phyloP scores from a whole-genome alignment of 2,329 filamentous ascomycete species.

The Ophiostoma sp. region DNA sequence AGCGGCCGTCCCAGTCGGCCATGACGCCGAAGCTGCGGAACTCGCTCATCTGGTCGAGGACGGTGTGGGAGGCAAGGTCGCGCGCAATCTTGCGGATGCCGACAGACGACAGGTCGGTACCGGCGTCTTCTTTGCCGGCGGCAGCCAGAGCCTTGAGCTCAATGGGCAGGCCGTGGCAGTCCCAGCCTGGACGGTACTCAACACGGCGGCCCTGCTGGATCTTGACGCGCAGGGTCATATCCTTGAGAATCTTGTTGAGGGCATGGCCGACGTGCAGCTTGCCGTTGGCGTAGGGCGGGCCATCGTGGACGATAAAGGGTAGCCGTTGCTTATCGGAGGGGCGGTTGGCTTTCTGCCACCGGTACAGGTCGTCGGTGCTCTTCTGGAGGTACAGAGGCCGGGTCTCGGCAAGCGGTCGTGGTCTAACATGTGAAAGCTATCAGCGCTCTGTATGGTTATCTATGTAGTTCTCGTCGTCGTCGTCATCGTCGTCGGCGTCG shows the following conservation, averaged over 20 bases:
- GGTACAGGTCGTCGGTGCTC: slow-evolving; percentile 83
- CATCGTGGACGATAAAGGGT: slow-evolving; percentile 83
- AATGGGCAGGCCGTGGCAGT: slow-evolving; percentile 95
- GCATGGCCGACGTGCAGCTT: slow-evolving; percentile 88
- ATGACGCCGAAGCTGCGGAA: slow-evolving; percentile 73
- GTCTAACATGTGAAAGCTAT: slow-evolving; percentile 34
- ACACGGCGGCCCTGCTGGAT: slow-evolving; percentile 71
- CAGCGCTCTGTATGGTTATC: too few relatives aligned
- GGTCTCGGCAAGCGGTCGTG: slow-evolving; percentile 46
- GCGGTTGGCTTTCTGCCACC: slow-evolving; percentile 66
- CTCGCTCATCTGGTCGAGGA: slow-evolving; percentile 65
- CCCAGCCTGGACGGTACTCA: slow-evolving; percentile 87
- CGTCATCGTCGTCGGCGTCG: neutral
- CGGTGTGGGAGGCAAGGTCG: slow-evolving; percentile 60
- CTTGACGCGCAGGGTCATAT: slow-evolving; percentile 80
- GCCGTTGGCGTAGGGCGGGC: slow-evolving; percentile 94
- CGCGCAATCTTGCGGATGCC: slow-evolving; percentile 61
- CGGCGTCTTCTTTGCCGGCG: slow-evolving; percentile 25
- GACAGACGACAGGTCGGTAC: slow-evolving; percentile 40
- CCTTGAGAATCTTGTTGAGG: slow-evolving; percentile 94
- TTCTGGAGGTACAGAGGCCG: slow-evolving; percentile 59
- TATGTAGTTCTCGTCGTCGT: too few relatives aligned
- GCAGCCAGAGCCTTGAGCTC: slow-evolving; percentile 76
- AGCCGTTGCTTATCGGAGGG: slow-evolving; percentile 40
- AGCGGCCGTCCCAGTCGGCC: slow-evolving; percentile 71